Percentiles rank a stretch among this genome's conserved stretches.
phyloP scores from a whole-genome alignment of 805 yeast genomes.

The Candida peoriensis region DNA sequence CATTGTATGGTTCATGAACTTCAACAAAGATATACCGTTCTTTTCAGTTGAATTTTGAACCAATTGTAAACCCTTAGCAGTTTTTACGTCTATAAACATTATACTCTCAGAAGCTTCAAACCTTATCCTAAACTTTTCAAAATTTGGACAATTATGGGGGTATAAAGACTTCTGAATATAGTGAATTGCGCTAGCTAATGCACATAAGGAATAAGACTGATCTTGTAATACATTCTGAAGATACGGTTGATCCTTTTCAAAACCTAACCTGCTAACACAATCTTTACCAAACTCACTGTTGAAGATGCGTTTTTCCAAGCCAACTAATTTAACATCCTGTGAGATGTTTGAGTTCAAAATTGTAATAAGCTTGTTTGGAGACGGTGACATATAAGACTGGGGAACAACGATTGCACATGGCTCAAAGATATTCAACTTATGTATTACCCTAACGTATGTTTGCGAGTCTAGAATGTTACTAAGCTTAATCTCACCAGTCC shows the following conservation, averaged over 20 bases:
- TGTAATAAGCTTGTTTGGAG: conserved; percentile 28
- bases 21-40: conserved; percentile 30
- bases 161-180: conserved; percentile 18
- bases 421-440: conserved; percentile 31
- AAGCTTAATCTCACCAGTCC: conserved; percentile 33
- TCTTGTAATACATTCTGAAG: conserved; percentile 24
- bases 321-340: conserved; percentile 21
- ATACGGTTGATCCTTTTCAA: conserved; percentile 18
- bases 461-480: conserved; percentile 39
- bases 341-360: conserved; percentile 31
- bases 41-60: conserved; percentile 28
- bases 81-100: conserved; percentile 37
- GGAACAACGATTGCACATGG: conserved; percentile 35
- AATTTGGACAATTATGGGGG: conserved; percentile 11
- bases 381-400: conserved; percentile 21
- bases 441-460: conserved; percentile 40
- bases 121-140: conserved; percentile 31
- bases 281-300: conserved; percentile 23
- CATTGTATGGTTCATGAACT: conserved; percentile 32
- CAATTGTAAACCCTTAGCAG: conserved; percentile 35
- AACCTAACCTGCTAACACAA: conserved; percentile 11
- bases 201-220: conserved; percentile 27
- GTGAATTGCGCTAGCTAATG: conserved; percentile 29
- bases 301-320: conserved; percentile 24
- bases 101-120: conserved; percentile 35